Evolutionary conservation across 257 asterid species (phyloP).

Genomic region (Petunia secreta): DNA sequence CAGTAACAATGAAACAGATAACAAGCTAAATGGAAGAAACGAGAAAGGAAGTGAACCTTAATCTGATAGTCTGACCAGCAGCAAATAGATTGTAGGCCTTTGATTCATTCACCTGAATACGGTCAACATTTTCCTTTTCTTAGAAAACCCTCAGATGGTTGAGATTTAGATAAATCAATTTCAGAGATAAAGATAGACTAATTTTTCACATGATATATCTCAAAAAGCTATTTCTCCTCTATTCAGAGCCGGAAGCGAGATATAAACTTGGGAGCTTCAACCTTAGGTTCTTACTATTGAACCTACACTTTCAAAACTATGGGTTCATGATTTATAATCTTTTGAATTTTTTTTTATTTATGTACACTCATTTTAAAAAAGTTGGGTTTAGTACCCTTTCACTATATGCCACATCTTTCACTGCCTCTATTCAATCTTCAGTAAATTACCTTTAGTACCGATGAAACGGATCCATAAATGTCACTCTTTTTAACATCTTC

Average conservation of each 20-base stretch:
- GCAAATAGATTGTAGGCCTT: constrained; percentile 59
- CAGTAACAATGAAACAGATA: constrained; percentile 10
- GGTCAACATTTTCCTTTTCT: constrained; percentile 16
- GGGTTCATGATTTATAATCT: no score
- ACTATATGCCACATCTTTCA: constrained; percentile 18
- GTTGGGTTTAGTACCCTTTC: not conserved
- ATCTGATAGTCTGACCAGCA: constrained; percentile 63
- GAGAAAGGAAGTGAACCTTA: constrained; percentile 58
- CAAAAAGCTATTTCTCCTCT: not conserved
- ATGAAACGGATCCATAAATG: constrained; percentile 83
- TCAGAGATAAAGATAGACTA: not conserved
- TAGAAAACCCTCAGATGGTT: constrained; percentile 10
- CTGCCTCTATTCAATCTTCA: constrained; percentile 16
- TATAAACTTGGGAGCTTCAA: no score
- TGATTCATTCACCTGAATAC: constrained; percentile 75
- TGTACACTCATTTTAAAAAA: no score
- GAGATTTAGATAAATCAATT: not conserved
- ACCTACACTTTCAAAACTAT: no score
- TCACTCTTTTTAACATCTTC: constrained; percentile 92
- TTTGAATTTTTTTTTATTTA: no score
- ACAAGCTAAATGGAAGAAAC: constrained; percentile 17
- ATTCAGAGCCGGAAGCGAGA: not conserved
- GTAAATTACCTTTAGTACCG: constrained; percentile 69
- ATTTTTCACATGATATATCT: not conserved
- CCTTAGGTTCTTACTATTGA: no score